A percentile compares a stretch with the other conserved stretches of the same genome.
phyloP scores from a whole-genome alignment of 2,329 filamentous ascomycete species.

The Mariannaea elegans region DNA sequence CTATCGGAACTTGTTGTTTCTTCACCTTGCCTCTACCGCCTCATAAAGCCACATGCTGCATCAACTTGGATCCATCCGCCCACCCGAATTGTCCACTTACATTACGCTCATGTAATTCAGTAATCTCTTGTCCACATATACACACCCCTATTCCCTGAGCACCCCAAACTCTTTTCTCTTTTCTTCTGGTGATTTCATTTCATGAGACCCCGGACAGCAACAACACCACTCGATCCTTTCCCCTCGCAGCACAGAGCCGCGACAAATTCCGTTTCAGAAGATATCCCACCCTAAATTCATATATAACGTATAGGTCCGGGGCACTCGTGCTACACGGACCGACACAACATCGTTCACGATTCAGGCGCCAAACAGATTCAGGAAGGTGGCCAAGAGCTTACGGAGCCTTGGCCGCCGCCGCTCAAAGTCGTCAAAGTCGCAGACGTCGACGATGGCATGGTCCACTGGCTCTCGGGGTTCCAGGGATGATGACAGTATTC shows the following conservation, averaged over 20 bases:
- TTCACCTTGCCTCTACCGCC: neutral
- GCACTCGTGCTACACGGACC: conserved; percentile 6
- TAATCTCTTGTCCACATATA: neutral
- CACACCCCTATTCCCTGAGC: neutral
- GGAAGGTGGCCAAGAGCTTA: conserved; percentile 19
- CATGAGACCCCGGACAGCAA: too few species aligned
- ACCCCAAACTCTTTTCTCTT: neutral
- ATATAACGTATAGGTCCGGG: conserved; percentile 3
- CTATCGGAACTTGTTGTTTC: neutral
- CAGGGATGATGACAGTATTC: neutral
- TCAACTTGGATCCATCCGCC: neutral
- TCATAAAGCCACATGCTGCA: neutral
- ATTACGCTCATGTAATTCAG: neutral
- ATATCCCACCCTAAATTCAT: neutral
- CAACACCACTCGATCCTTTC: neutral
- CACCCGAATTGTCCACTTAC: neutral
- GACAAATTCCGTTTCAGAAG: neutral
- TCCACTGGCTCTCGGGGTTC: conserved; percentile 8
- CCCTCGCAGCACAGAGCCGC: neutral
- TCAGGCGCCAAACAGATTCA: conserved; percentile 14
- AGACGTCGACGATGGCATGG: conserved; percentile 9
- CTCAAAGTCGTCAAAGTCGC: conserved; percentile 20
- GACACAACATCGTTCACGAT: conserved; percentile 8
- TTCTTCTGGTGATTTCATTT: neutral
- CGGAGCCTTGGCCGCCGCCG: conserved; percentile 15